Evolutionary conservation across 495 filamentous ascomycete genomes (phyloP).

Genomic region (Cryomyces minteri): DNA sequence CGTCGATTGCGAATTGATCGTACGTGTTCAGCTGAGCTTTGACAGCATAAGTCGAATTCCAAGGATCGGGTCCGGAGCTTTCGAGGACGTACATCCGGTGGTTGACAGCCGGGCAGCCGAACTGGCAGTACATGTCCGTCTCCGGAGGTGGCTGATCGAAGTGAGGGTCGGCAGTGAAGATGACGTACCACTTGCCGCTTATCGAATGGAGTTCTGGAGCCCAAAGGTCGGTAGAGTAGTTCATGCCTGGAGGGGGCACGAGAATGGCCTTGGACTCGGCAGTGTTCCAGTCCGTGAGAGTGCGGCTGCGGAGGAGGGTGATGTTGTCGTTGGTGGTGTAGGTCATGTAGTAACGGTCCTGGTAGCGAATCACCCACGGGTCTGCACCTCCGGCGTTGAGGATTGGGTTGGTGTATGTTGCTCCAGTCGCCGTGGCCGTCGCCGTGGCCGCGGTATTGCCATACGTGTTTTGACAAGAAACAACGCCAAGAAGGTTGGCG

Average conservation of each 20-base stretch:
- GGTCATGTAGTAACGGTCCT: conserved; percentile 15
- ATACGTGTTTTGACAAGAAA: too few relatives aligned
- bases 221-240: conserved; percentile 28
- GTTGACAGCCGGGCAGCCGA: conserved; percentile 14
- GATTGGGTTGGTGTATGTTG: conserved; percentile 16
- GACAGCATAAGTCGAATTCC: conserved; percentile 22
- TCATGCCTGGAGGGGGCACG: conserved; percentile 17
- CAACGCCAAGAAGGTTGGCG: too few relatives aligned
- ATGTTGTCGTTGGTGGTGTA: conserved; percentile 16
- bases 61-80: conserved; percentile 22
- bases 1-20: conserved; percentile 33
- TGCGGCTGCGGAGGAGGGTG: conserved; percentile 10
- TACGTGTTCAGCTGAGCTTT: conserved; percentile 29
- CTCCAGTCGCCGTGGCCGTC: neutral
- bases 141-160: conserved; percentile 23
- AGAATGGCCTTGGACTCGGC: conserved; percentile 24
- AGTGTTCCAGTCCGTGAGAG: conserved; percentile 24
- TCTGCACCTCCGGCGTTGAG: conserved; percentile 11
- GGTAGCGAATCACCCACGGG: conserved; percentile 13
- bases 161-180: conserved; percentile 30
- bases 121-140: conserved; percentile 15
- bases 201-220: conserved; percentile 31
- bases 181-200: conserved; percentile 28
- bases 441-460: too few relatives aligned
- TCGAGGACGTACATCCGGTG: conserved; percentile 28